A percentile compares a stretch with the other conserved stretches of the same genome.
Evolutionary conservation across 768 basidiomycete species (phyloP).

Genomic region (Boletus coccyginus): DNA sequence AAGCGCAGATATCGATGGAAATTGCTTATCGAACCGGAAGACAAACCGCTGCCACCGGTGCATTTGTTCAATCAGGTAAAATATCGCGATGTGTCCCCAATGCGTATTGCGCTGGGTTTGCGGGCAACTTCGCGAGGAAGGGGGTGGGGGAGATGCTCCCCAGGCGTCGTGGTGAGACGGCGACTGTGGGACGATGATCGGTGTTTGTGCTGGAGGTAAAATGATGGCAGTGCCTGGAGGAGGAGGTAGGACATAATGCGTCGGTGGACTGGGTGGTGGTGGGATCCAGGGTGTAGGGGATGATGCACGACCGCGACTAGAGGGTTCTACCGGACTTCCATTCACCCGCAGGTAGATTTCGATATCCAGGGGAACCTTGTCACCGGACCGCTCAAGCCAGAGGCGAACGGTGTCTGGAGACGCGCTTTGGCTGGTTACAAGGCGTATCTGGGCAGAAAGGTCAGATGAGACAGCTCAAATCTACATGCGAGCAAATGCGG

Average conservation of each 20-base stretch:
- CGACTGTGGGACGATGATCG: conserved; percentile 47
- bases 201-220: conserved; percentile 37
- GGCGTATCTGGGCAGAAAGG: conserved; percentile 53
- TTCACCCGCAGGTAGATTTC: conserved; percentile 70
- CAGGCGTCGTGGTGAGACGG: conserved; percentile 41
- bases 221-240: conserved; percentile 29
- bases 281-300: conserved; percentile 34
- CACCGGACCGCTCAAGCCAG: conserved; percentile 80
- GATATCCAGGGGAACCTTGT: conserved; percentile 69
- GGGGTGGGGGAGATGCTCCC: conserved; percentile 32
- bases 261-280: conserved; percentile 28
- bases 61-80: conserved; percentile 78
- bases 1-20: conserved; percentile 69
- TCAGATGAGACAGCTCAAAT: not conserved
- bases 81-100: conserved; percentile 81
- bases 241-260: conserved; percentile 39
- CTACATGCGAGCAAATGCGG: not conserved
- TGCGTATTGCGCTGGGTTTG: conserved; percentile 51
- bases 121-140: conserved; percentile 24
- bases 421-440: conserved; percentile 64
- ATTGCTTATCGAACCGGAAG: conserved; percentile 76
- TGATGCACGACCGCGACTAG: conserved; percentile 23
- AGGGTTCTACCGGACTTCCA: conserved; percentile 23
- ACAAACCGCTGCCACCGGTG: conserved; percentile 80
- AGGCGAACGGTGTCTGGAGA: conserved; percentile 79